Percentiles rank a stretch among this genome's conserved stretches.
phyloP scores from a whole-genome alignment of 2,329 filamentous ascomycete genomes.

The Colletotrichum chrysophilum region DNA sequence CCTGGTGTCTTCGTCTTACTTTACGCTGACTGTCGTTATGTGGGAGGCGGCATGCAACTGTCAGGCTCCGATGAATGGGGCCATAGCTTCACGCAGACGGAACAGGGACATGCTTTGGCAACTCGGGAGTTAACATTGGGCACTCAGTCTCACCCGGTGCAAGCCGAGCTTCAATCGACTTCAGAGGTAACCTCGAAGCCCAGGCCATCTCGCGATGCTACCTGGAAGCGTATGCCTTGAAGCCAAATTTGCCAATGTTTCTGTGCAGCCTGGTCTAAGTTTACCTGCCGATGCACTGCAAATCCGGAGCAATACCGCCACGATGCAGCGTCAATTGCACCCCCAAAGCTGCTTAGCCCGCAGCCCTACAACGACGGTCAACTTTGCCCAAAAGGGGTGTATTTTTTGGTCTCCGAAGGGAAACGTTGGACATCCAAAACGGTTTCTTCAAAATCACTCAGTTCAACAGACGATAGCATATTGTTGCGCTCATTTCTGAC shows the following conservation, averaged over 20 bases:
- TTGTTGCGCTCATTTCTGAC: neutral
- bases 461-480: neutral
- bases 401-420: neutral
- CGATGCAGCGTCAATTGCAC: neutral
- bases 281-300: constrained; percentile 4
- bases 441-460: neutral
- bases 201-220: neutral
- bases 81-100: constrained; percentile 17
- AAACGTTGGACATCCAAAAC: neutral
- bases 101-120: neutral
- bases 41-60: neutral
- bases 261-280: neutral
- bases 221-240: neutral
- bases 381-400: neutral
- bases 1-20: neutral
- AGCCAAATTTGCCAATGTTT: neutral
- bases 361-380: neutral
- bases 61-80: neutral
- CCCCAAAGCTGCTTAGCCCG: neutral
- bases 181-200: neutral
- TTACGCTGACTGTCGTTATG: neutral
- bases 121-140: neutral
- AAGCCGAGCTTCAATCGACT: neutral
- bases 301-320: constrained; percentile 1
- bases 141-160: neutral